Conservation (phyloP, 495 filamentous ascomycete species). For the Niebla homalea region DNA sequence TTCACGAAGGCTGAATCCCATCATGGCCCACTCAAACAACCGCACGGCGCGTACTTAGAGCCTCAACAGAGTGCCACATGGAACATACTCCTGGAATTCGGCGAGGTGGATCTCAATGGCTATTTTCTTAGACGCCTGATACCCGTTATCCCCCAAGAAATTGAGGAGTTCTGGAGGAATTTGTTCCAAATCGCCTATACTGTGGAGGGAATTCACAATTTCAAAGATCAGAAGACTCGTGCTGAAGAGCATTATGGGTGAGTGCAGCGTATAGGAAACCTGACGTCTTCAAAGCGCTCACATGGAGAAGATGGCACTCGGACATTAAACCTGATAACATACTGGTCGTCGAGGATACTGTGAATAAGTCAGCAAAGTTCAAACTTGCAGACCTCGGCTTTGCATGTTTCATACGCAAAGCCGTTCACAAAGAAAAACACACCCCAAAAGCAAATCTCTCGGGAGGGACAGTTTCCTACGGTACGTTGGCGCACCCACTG, state of each 20-base stretch:
- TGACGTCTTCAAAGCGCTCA: neutral
- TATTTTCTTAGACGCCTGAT: conserved; percentile 19
- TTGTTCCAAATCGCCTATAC: conserved; percentile 25
- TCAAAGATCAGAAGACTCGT: conserved; percentile 6
- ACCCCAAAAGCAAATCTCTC: conserved; percentile 5
- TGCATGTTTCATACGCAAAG: conserved; percentile 22
- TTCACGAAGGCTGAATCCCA: neutral
- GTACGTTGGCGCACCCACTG: conserved; percentile 9
- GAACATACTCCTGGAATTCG: conserved; percentile 27
- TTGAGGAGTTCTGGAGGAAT: conserved; percentile 24
- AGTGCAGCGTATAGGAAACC: neutral
- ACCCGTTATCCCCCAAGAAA: conserved; percentile 20
- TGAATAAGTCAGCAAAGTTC: conserved; percentile 13
- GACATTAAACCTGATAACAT: conserved; percentile 33
- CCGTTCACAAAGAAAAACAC: neutral
- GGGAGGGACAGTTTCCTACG: conserved; percentile 27
- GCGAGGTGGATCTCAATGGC: conserved; percentile 23
- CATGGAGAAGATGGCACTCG: conserved; percentile 23
- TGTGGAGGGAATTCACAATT: conserved; percentile 20
- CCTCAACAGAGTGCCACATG: conserved; percentile 6
- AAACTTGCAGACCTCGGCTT: conserved; percentile 31
- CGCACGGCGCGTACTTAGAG: neutral
- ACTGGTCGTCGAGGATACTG: conserved; percentile 17
- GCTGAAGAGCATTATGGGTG: conserved; percentile 2
- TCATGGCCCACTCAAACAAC: conserved; percentile 3